A percentile compares a stretch with the other conserved stretches of the same genome.
Conservation (phyloP, 441 rosid genomes). For the Cnidoscolus chayamansa region DNA sequence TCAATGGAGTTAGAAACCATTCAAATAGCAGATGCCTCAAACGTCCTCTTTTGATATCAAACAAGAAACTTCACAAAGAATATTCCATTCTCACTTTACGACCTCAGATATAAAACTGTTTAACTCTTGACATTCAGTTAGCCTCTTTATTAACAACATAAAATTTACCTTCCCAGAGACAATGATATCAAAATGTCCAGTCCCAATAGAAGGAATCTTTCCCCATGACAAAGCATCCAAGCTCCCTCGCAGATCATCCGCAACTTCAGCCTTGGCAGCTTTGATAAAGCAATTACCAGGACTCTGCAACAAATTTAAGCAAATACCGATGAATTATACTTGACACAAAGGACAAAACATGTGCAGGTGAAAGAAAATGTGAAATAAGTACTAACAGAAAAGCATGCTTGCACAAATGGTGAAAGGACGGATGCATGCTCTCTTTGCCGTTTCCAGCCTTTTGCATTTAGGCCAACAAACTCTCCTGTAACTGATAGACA, state of each 20-base stretch:
- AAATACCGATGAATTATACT: constrained; percentile 8
- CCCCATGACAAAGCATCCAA: constrained; percentile 95
- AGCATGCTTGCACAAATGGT: constrained; percentile 90
- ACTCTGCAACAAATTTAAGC: constrained; percentile 48
- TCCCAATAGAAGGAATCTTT: constrained; percentile 64
- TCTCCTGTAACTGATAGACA: constrained; percentile 79
- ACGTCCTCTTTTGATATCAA: constrained; percentile 5
- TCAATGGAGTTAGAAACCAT: constrained; percentile 2
- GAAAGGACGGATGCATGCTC: constrained; percentile 58
- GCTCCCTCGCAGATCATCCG: constrained; percentile 78
- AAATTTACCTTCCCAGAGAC: constrained; percentile 57
- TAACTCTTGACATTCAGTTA: not conserved
- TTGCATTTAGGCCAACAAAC: constrained; percentile 78
- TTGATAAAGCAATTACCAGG: constrained; percentile 80
- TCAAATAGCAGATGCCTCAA: not conserved
- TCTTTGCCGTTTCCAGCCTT: constrained; percentile 69
- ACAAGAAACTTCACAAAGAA: not conserved
- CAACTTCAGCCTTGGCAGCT: constrained; percentile 80
- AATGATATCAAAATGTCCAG: constrained; percentile 75
- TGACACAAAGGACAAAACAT: not conserved
- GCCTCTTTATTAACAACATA: constrained; percentile 3
- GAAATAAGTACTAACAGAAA: constrained; percentile 56
- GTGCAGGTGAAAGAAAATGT: constrained; percentile 9
- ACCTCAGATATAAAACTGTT: not conserved
- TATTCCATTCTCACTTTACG: not conserved